Percentiles rank a stretch among this genome's conserved stretches.
phyloP scores from a whole-genome alignment of 2,329 filamentous ascomycete genomes.

The Paecilomyces niveus region DNA sequence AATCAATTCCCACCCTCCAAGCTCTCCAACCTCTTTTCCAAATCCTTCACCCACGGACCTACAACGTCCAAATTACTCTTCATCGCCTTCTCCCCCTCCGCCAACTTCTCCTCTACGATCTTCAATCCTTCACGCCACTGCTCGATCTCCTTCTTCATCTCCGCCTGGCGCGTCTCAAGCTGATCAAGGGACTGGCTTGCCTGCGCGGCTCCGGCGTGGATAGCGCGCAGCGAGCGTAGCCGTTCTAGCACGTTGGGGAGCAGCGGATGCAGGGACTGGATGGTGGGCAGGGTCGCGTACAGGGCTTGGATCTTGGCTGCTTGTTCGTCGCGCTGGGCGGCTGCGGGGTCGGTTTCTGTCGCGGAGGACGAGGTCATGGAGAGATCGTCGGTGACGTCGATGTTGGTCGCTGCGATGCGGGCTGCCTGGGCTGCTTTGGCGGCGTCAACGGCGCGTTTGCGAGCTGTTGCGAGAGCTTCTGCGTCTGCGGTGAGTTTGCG shows the following conservation, averaged over 20 bases:
- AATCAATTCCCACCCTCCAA: constrained; percentile 33
- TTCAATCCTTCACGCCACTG: constrained; percentile 77
- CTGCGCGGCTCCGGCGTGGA: constrained; percentile 80
- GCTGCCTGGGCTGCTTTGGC: constrained; percentile 35
- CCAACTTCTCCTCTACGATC: constrained; percentile 69
- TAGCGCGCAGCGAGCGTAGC: constrained; percentile 70
- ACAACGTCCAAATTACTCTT: constrained; percentile 76
- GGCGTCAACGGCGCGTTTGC: constrained; percentile 36
- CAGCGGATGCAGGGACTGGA: constrained; percentile 77
- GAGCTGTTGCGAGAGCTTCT: constrained; percentile 35
- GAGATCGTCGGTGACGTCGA: constrained; percentile 19
- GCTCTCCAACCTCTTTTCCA: constrained; percentile 69
- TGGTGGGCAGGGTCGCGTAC: constrained; percentile 80
- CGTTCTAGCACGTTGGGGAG: constrained; percentile 80
- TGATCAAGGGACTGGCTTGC: constrained; percentile 70
- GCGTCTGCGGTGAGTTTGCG: constrained; percentile 39
- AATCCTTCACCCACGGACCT: constrained; percentile 77
- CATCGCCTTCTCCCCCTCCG: constrained; percentile 62
- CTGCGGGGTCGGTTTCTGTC: constrained; percentile 50
- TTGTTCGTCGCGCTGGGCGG: constrained; percentile 53
- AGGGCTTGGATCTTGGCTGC: constrained; percentile 83
- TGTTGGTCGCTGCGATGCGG: constrained; percentile 24
- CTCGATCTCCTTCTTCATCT: constrained; percentile 76
- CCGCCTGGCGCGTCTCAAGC: constrained; percentile 70
- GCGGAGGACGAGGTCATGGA: constrained; percentile 20